Conservation (phyloP, 495 filamentous ascomycete species). For the Bathelium albidoporum region DNA sequence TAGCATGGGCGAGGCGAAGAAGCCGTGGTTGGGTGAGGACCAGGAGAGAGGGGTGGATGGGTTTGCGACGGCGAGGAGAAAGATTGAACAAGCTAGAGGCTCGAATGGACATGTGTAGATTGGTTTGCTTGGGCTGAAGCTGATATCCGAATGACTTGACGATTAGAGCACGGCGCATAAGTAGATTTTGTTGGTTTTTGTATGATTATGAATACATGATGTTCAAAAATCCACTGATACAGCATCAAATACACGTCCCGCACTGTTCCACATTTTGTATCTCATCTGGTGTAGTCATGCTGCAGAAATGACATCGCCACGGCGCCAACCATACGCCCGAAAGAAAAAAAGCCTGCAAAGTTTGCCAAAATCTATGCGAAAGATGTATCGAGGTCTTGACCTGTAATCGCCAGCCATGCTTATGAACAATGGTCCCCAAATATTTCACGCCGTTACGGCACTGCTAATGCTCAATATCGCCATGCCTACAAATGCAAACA, state of each 20-base stretch:
- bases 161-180: background rate
- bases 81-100: slow-evolving; percentile 39
- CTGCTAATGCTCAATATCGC: slow-evolving; percentile 74
- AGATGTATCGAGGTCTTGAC: background rate
- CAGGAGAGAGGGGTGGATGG: slow-evolving; percentile 76
- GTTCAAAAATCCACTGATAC: background rate
- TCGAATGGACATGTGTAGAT: background rate
- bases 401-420: background rate
- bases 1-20: slow-evolving; percentile 75
- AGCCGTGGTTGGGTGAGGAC: slow-evolving; percentile 84
- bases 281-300: background rate
- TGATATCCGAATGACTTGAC: background rate
- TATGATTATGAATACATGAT: background rate
- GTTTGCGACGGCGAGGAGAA: slow-evolving; percentile 77
- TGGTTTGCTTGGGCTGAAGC: background rate
- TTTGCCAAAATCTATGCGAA: background rate
- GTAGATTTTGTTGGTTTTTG: background rate
- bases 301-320: background rate
- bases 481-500: slow-evolving; percentile 86
- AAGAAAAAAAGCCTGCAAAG: background rate
- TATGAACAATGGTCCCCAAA: background rate
- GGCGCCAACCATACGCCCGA: background rate
- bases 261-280: background rate
- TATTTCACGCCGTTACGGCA: slow-evolving; percentile 55
- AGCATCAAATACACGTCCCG: background rate